phyloP scores from a whole-genome alignment of 805 yeast species.

The Dipodascus geniculatus region DNA sequence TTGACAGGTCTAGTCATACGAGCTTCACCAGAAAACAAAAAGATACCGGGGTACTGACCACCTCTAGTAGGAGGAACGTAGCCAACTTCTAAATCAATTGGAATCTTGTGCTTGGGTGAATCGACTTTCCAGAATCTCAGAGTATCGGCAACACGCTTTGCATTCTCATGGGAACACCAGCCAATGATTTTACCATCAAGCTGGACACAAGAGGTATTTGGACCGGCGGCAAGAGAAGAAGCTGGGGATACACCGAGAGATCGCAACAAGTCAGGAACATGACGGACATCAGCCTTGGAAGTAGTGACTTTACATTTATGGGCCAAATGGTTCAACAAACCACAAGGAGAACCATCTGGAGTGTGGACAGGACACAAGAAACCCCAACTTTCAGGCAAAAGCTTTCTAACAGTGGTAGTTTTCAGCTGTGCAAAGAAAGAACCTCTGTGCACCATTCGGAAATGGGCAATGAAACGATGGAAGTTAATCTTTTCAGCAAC shows the following conservation, averaged over 20 bases:
- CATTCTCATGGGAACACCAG: constrained; percentile 87
- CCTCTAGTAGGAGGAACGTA: constrained; percentile 90
- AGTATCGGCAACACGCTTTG: constrained; percentile 76
- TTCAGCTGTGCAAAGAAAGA: constrained; percentile 96
- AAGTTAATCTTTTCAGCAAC: constrained; percentile 98
- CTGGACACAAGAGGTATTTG: constrained; percentile 79
- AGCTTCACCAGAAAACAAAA: constrained; percentile 80
- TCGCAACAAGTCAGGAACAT: constrained; percentile 53
- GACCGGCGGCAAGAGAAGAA: constrained; percentile 76
- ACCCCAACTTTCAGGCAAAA: constrained; percentile 98
- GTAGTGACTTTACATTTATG: constrained; percentile 90
- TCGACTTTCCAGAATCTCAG: constrained; percentile 88
- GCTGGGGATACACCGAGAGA: constrained; percentile 75
- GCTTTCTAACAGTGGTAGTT: constrained; percentile 92
- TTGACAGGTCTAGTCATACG: constrained; percentile 95
- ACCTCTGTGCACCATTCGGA: constrained; percentile 99
- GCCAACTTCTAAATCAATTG: constrained; percentile 82
- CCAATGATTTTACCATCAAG: constrained; percentile 88
- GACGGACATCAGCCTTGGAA: constrained; percentile 56
- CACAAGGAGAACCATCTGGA: constrained; percentile 99
- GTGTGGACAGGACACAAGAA: constrained; percentile 98
- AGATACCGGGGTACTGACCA: constrained; percentile 97
- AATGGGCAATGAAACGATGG: constrained; percentile 95
- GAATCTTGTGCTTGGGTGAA: constrained; percentile 56
- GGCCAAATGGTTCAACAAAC: constrained; percentile 89